phyloP scores from a whole-genome alignment of 2,329 filamentous ascomycete species.

The Penicillium sp. region DNA sequence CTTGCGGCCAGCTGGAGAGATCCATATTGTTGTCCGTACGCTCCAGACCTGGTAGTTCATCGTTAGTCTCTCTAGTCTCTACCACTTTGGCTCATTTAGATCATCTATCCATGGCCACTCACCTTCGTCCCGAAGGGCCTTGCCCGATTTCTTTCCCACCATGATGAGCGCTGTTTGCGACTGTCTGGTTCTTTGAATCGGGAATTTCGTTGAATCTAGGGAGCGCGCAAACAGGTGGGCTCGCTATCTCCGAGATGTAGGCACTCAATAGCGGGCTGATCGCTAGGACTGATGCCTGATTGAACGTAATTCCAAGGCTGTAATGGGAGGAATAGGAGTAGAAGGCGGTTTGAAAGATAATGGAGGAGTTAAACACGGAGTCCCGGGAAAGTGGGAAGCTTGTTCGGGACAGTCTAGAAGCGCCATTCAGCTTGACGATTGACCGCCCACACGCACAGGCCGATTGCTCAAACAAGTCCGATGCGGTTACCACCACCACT shows the following conservation, averaged over 20 bases:
- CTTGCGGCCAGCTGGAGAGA: constrained; percentile 87
- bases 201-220: constrained; percentile 15
- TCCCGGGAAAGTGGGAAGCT: constrained; percentile 8
- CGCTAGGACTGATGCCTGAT: background rate
- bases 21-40: constrained; percentile 99
- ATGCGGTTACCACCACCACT: constrained; percentile 22
- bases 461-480: constrained; percentile 15
- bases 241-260: background rate
- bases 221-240: constrained; percentile 9
- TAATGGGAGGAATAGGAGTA: background rate
- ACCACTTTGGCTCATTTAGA: background rate
- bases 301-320: background rate
- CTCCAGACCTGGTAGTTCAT: constrained; percentile 68
- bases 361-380: constrained; percentile 1
- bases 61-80: background rate
- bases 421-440: constrained; percentile 16
- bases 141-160: constrained; percentile 67
- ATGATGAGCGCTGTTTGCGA: constrained; percentile 41
- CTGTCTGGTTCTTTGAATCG: constrained; percentile 6
- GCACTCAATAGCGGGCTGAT: background rate
- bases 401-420: constrained; percentile 9
- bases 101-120: constrained; percentile 10
- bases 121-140: constrained; percentile 62
- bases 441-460: constrained; percentile 28
- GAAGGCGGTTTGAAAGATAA: background rate